phyloP scores from a whole-genome alignment of 805 yeast genomes.

The Isabelozyma rhagii region DNA sequence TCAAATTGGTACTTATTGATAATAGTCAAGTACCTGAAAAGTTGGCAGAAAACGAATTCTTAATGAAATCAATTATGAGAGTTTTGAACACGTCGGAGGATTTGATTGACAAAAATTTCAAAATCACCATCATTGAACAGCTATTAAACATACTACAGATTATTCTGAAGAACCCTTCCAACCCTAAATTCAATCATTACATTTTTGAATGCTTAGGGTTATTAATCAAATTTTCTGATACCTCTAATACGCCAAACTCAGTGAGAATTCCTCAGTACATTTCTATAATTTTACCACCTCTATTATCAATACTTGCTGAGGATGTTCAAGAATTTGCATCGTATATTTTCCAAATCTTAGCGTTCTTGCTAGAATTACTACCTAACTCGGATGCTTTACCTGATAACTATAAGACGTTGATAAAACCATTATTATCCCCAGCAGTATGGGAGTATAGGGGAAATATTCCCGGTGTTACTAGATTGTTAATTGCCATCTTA shows the following conservation, averaged over 20 bases:
- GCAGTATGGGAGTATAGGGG: slow-evolving; percentile 90
- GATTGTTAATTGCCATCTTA: slow-evolving; percentile 69
- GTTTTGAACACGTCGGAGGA: slow-evolving; percentile 72
- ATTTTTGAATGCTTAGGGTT: slow-evolving; percentile 86
- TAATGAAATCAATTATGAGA: slow-evolving; percentile 87
- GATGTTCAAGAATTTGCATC: slow-evolving; percentile 95
- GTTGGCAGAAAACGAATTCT: slow-evolving; percentile 89
- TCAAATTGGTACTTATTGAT: slow-evolving; percentile 53
- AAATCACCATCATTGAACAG: slow-evolving; percentile 55
- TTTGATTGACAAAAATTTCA: slow-evolving; percentile 42
- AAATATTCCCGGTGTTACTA: slow-evolving; percentile 87
- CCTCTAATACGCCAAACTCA: slow-evolving; percentile 21
- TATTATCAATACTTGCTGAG: slow-evolving; percentile 64
- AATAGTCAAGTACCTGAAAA: slow-evolving; percentile 71
- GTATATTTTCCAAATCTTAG: slow-evolving; percentile 85
- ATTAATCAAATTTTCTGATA: slow-evolving; percentile 51
- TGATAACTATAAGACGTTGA: slow-evolving; percentile 56
- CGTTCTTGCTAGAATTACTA: slow-evolving; percentile 66
- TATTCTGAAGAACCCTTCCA: slow-evolving; percentile 87
- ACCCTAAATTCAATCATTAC: slow-evolving; percentile 90
- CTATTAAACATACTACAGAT: slow-evolving; percentile 64
- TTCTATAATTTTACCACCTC: slow-evolving; percentile 58
- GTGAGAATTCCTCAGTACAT: slow-evolving; percentile 32
- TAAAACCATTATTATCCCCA: slow-evolving; percentile 86
- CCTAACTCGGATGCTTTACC: slow-evolving; percentile 57